These are phyloP conservation scores for Boechera divaricarpa DNA, from an alignment of 345 rosid genomes.

Conservation along the genomic window DNA sequence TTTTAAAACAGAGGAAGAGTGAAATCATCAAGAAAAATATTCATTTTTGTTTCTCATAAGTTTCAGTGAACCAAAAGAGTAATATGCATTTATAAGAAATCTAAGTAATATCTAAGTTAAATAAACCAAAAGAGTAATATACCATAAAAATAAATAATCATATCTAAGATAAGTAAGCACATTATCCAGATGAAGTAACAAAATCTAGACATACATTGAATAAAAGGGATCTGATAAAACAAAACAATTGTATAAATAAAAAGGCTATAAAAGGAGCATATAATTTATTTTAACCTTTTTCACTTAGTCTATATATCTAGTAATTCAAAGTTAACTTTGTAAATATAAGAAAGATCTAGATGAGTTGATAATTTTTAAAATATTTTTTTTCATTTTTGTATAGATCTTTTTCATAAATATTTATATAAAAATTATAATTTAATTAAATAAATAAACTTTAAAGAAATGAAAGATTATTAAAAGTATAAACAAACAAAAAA, in stretches of 20 bases:
- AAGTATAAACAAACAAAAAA: neutral
- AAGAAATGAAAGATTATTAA: neutral
- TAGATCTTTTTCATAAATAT: neutral
- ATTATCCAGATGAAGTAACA: slow-evolving; percentile 8
- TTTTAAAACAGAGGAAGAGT: neutral
- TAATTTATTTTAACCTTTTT: neutral
- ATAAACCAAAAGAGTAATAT: neutral
- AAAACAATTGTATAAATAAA: neutral
- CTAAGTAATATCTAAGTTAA: neutral
- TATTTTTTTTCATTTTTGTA: neutral
- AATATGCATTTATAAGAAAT: slow-evolving; percentile 26
- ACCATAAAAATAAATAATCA: neutral
- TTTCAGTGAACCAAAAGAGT: neutral
- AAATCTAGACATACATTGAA: slow-evolving; percentile 1
- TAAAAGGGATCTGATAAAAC: neutral
- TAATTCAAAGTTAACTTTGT: neutral
- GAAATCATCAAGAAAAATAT: neutral
- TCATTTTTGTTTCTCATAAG: neutral
- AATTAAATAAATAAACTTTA: neutral
- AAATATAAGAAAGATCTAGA: slow-evolving; percentile 1
- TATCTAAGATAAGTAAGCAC: slow-evolving; percentile 11
- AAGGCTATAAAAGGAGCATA: slow-evolving; percentile 4
- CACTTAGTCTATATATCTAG: neutral
- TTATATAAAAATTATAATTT: neutral
- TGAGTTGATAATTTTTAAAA: neutral